Evolutionary conservation across 441 rosid genomes (phyloP), one percentile per base, ranked within the genome.

Genomic region (Metrosideros polymorpha): DNA sequence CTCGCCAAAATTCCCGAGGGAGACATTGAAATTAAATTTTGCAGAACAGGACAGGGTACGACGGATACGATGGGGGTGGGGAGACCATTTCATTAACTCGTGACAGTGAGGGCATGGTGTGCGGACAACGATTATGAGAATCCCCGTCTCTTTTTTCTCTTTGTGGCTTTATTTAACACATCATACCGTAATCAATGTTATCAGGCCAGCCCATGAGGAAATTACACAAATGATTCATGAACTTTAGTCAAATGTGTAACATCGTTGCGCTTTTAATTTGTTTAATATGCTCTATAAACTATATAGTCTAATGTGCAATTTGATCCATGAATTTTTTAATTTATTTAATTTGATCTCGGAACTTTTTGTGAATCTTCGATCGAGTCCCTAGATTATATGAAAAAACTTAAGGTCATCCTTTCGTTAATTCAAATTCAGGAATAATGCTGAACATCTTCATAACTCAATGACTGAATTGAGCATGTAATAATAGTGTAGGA

Each of bases 311-410:
- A n/a, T n/a, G n/a, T n/a, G n/a, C n/a, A n/a, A n/a, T n/a, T n/a
- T n/a, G n/a, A n/a, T n/a, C n/a, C n/a, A n/a, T n/a, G n/a, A n/a
- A n/a, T n/a, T n/a, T n/a, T n/a, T n/a, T n/a, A n/a, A n/a, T n/a
- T n/a, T n/a, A n/a, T n/a, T n/a, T n/a, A n/a, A n/a, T n/a, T n/a
- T n/a, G n/a, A n/a, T n/a, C n/a, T n/a, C n/a, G n/a, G n/a, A 57
- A n/a, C 3, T 6, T n/a, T n/a, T n/a, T 0, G 6, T 57, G 6
- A 57, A 57, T 5, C 6, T 50, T 50, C 18, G 1, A 50, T 50
- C 5, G 13, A 50, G 6, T 50, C 52, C 6, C 17, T 50, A 50
- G 14, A 50, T 18, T 50, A 14, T 50, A 14, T 50, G 15, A 14
- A 49, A 50, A 14, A 13, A 50, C 14, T 5, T 6, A 50, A 50